Evolutionary conservation across 1,284 basidiomycete genomes (phyloP).

Genomic region (Ganoderma leucocontextum): DNA sequence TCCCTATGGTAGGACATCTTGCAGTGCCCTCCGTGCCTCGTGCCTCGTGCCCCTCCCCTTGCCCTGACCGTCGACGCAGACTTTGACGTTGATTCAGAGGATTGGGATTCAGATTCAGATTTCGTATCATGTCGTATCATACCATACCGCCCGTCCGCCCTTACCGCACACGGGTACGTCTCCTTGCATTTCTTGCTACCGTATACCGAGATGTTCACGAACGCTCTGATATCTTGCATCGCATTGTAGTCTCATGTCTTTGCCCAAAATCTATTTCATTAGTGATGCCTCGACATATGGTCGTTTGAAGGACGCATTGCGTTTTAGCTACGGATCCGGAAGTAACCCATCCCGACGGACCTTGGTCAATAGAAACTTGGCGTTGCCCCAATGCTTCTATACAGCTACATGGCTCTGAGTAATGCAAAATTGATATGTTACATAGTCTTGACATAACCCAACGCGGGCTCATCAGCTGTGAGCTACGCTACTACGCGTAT

Average conservation of each 20-base stretch:
- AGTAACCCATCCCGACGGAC: too few species aligned
- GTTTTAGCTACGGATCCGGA: too few species aligned
- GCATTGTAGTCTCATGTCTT: conserved; percentile 16
- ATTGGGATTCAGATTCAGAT: background rate
- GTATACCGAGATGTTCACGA: conserved; percentile 13
- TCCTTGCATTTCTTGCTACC: background rate
- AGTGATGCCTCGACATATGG: background rate
- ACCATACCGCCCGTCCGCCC: background rate
- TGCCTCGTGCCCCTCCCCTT: background rate
- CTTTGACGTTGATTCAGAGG: background rate
- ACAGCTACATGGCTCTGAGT: too few species aligned
- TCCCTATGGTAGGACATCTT: conserved; percentile 1
- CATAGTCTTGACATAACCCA: too few species aligned
- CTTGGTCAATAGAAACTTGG: too few species aligned
- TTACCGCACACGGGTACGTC: background rate
- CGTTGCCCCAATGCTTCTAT: too few species aligned
- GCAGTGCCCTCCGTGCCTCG: background rate
- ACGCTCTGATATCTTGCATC: conserved; percentile 10
- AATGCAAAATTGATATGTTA: too few species aligned
- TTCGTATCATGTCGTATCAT: background rate
- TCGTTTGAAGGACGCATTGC: too few species aligned
- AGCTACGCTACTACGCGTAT: too few species aligned
- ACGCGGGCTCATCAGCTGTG: too few species aligned
- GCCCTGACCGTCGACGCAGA: background rate
- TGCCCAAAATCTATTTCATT: conserved; percentile 5